Evolutionary conservation across 1,139 yeast species (phyloP).

Genomic region (Candida labiduridarum): DNA sequence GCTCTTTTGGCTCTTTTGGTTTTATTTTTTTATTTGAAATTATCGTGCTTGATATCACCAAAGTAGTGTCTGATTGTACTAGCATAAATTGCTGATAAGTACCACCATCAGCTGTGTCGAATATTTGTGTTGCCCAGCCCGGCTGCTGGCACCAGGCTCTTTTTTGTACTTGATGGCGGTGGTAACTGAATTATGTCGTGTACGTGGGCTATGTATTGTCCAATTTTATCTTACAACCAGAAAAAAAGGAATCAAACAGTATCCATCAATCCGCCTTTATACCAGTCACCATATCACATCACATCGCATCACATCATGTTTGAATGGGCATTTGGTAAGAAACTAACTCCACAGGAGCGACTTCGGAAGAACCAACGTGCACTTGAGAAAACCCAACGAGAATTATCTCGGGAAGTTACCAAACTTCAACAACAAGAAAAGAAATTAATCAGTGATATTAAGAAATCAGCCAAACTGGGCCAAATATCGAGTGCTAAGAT

Average conservation of each 20-base stretch:
- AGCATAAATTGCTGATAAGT: neutral
- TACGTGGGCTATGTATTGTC: no score
- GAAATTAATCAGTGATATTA: conserved; percentile 80
- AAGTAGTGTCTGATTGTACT: no score
- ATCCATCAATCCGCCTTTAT: neutral
- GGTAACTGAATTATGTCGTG: no score
- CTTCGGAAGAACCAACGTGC: conserved; percentile 95
- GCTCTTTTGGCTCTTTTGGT: no score
- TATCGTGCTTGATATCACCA: no score
- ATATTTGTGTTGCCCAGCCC: no score
- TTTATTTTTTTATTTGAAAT: neutral
- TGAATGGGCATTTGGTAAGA: conserved; percentile 96
- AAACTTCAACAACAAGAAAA: conserved; percentile 91
- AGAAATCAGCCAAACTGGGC: conserved; percentile 87
- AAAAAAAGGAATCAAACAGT: neutral
- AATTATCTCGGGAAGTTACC: conserved; percentile 80
- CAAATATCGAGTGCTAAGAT: conserved; percentile 89
- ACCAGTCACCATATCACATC: neutral
- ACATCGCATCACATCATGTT: conserved; percentile 36
- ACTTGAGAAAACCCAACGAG: conserved; percentile 90
- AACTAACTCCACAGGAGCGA: conserved; percentile 91
- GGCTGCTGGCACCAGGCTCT: no score
- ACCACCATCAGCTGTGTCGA: no score
- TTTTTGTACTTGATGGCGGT: no score
- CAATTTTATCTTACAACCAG: neutral